Percentiles rank a stretch among this genome's conserved stretches.
Evolutionary conservation across 257 asterid genomes (phyloP).

Genomic region (Jasminum sambac): DNA sequence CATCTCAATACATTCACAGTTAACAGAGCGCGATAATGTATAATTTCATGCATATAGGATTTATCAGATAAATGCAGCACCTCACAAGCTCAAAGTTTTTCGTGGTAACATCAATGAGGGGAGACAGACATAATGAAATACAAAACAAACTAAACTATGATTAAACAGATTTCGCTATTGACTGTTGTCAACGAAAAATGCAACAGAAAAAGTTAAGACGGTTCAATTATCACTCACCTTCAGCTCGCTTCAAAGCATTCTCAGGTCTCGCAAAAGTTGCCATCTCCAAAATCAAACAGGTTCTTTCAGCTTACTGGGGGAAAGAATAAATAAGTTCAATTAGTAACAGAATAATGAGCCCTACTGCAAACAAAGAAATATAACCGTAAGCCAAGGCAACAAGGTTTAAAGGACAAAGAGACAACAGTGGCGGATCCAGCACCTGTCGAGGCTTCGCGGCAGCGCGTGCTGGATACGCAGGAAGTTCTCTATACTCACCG

Average conservation of each 20-base stretch:
- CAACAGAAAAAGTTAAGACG: not conserved
- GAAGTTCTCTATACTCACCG: no score
- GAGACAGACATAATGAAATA: not conserved
- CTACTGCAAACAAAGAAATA: not conserved
- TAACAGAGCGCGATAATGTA: not conserved
- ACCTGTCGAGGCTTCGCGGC: no score
- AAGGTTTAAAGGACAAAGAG: no score
- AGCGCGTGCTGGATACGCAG: no score
- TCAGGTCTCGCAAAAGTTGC: conserved; percentile 51
- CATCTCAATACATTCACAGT: not conserved
- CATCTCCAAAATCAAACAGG: conserved; percentile 21
- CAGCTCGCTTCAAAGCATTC: conserved; percentile 60
- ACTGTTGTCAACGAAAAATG: not conserved
- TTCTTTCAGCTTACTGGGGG: not conserved
- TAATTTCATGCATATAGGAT: not conserved
- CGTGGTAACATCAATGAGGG: not conserved
- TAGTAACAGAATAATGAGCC: not conserved
- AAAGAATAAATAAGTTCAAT: not conserved
- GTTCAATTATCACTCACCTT: conserved; percentile 34
- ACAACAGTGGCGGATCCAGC: no score
- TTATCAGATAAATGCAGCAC: not conserved
- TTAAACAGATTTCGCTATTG: not conserved
- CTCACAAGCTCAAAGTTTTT: not conserved
- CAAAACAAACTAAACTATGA: not conserved
- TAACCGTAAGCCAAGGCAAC: no score